Evolutionary conservation across 2,329 filamentous ascomycete species (phyloP).

Genomic region (Stachybotrys chartarum): DNA sequence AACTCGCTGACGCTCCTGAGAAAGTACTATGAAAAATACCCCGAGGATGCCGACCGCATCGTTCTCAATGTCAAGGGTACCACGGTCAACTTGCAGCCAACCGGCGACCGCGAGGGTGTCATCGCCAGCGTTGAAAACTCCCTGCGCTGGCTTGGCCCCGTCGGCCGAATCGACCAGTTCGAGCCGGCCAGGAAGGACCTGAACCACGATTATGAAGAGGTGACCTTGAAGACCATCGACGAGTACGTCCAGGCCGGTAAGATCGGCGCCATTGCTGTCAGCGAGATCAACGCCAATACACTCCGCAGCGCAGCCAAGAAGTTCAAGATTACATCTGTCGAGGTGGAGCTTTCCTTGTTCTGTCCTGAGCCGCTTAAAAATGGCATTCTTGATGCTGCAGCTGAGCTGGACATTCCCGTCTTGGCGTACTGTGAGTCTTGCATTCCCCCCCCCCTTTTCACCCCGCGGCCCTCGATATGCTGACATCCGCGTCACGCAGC

Average conservation of each 20-base stretch:
- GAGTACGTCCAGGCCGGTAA: conserved; percentile 39
- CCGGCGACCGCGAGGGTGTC: conserved; percentile 44
- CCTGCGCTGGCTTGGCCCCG: conserved; percentile 28
- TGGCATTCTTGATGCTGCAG: conserved; percentile 43
- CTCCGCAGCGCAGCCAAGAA: conserved; percentile 34
- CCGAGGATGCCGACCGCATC: conserved; percentile 52
- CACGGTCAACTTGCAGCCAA: conserved; percentile 26
- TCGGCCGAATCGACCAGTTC: conserved; percentile 48
- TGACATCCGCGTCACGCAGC: conserved; percentile 15
- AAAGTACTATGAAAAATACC: conserved; percentile 52
- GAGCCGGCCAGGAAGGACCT: conserved; percentile 49
- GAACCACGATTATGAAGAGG: conserved; percentile 36
- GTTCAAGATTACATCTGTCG: conserved; percentile 34
- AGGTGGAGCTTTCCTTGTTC: conserved; percentile 43
- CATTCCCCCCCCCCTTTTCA: not conserved
- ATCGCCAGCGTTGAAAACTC: conserved; percentile 48
- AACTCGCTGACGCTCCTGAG: conserved; percentile 51
- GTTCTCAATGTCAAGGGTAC: conserved; percentile 54
- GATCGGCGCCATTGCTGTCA: conserved; percentile 39
- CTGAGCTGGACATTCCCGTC: conserved; percentile 57
- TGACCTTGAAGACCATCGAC: conserved; percentile 33
- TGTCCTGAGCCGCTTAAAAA: conserved; percentile 34
- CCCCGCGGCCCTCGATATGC: not conserved
- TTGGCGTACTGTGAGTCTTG: conserved; percentile 49
- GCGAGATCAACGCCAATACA: conserved; percentile 36